phyloP scores from a whole-genome alignment of 1,284 basidiomycete species.

The Wallemia hederae region DNA sequence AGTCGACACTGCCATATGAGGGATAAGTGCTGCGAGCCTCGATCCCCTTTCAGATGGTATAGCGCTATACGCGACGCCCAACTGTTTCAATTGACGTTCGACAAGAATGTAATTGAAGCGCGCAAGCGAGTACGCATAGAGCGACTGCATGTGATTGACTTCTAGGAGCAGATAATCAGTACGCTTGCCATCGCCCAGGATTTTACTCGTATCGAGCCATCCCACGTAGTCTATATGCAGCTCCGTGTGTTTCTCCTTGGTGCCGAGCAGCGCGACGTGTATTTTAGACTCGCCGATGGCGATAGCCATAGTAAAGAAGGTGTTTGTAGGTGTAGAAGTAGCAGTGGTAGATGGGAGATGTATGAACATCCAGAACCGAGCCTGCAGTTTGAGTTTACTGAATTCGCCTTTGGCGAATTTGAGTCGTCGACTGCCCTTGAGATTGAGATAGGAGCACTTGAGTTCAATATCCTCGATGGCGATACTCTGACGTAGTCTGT shows the following conservation, averaged over 20 bases:
- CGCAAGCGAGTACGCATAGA: neutral
- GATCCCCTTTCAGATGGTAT: neutral
- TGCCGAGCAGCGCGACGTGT: neutral
- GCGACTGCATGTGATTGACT: neutral
- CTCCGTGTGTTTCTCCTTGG: neutral
- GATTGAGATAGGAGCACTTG: neutral
- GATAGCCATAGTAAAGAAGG: neutral
- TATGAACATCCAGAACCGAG: neutral
- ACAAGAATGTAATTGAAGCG: neutral
- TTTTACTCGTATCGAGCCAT: neutral
- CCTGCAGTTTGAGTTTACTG: neutral
- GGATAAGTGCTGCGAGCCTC: neutral
- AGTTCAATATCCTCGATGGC: neutral
- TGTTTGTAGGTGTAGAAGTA: neutral
- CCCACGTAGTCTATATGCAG: neutral
- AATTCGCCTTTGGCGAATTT: neutral
- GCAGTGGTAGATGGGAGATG: neutral
- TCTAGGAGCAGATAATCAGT: neutral
- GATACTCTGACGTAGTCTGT: neutral
- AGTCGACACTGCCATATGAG: neutral
- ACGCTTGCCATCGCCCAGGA: neutral
- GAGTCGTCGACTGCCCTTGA: neutral
- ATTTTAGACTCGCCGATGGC: neutral
- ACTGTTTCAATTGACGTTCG: neutral
- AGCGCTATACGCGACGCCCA: neutral